Evolutionary conservation across 2,329 filamentous ascomycete species (phyloP).

Genomic region (Penicillium sp.): DNA sequence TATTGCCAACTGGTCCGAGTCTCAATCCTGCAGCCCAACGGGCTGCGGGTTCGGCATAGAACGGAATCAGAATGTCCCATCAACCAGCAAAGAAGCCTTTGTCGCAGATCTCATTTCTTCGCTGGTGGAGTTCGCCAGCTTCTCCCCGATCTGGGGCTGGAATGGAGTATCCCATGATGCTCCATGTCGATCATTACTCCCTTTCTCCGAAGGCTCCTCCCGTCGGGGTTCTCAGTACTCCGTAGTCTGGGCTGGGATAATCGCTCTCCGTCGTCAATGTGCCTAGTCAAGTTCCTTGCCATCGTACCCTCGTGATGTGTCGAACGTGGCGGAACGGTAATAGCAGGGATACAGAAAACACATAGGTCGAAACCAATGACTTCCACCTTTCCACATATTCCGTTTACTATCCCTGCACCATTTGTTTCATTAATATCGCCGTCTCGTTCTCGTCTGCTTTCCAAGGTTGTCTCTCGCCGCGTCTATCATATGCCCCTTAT

Average conservation of each 20-base stretch:
- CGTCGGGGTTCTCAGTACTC: constrained; percentile 17
- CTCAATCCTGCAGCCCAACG: constrained; percentile 13
- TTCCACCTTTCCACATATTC: constrained; percentile 11
- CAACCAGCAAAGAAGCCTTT: constrained; percentile 5
- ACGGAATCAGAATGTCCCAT: constrained; percentile 4
- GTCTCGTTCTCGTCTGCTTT: background rate
- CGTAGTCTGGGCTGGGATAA: constrained; percentile 11
- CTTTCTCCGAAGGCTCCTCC: constrained; percentile 14
- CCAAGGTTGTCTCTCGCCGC: background rate
- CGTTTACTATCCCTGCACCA: constrained; percentile 2
- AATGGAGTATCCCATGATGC: constrained; percentile 7
- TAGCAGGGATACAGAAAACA: constrained; percentile 17
- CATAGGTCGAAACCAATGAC: constrained; percentile 16
- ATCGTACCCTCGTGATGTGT: constrained; percentile 29
- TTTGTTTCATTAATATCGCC: constrained; percentile 1
- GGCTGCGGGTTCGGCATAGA: constrained; percentile 18
- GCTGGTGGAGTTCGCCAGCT: constrained; percentile 17
- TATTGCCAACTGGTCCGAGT: constrained; percentile 14
- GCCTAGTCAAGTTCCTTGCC: constrained; percentile 11
- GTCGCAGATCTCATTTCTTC: constrained; percentile 15
- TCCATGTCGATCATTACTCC: constrained; percentile 18
- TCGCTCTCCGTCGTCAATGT: constrained; percentile 16
- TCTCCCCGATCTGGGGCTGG: constrained; percentile 14
- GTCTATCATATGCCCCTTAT: constrained; percentile 3
- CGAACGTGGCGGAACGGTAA: constrained; percentile 32